phyloP scores from a whole-genome alignment of 2,329 filamentous ascomycete genomes.

The Dactylellina cionopaga region DNA sequence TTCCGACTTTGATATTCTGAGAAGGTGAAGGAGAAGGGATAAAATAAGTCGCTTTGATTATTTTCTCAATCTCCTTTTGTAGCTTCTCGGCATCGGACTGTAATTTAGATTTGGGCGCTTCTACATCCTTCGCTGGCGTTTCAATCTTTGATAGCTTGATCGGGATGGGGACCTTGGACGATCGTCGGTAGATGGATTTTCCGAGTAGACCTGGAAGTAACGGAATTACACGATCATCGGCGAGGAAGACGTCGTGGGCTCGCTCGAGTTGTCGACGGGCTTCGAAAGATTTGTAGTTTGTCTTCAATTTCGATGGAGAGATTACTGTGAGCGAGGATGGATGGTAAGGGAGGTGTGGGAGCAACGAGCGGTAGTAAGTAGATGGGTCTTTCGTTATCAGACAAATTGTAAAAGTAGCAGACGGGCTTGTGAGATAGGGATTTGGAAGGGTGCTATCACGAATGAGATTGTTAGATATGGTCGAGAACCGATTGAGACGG shows the following conservation, averaged over 20 bases:
- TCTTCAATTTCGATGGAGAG: constrained; percentile 83
- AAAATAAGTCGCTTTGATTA: constrained; percentile 79
- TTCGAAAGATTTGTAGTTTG: constrained; percentile 90
- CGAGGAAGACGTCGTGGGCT: constrained; percentile 93
- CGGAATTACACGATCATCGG: constrained; percentile 82
- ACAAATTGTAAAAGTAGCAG: constrained; percentile 53
- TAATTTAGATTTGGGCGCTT: constrained; percentile 61
- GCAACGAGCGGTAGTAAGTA: constrained; percentile 87
- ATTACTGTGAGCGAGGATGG: constrained; percentile 78
- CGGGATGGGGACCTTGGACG: constrained; percentile 85
- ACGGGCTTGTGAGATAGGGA: constrained; percentile 37
- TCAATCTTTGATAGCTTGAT: constrained; percentile 72
- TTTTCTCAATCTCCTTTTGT: constrained; percentile 85
- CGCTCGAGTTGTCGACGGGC: constrained; percentile 80
- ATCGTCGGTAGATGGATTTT: constrained; percentile 90
- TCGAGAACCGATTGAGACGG: neutral
- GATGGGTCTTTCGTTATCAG: constrained; percentile 69
- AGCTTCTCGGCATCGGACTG: constrained; percentile 61
- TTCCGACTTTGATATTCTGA: constrained; percentile 81
- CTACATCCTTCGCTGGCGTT: constrained; percentile 63
- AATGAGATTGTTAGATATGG: neutral
- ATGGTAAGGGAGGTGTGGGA: constrained; percentile 76
- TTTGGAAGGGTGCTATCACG: constrained; percentile 38
- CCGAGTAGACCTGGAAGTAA: constrained; percentile 80
- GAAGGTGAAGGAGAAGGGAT: constrained; percentile 81